Conservation (phyloP, 495 filamentous ascomycete species). For the Rhypophila decipiens region DNA sequence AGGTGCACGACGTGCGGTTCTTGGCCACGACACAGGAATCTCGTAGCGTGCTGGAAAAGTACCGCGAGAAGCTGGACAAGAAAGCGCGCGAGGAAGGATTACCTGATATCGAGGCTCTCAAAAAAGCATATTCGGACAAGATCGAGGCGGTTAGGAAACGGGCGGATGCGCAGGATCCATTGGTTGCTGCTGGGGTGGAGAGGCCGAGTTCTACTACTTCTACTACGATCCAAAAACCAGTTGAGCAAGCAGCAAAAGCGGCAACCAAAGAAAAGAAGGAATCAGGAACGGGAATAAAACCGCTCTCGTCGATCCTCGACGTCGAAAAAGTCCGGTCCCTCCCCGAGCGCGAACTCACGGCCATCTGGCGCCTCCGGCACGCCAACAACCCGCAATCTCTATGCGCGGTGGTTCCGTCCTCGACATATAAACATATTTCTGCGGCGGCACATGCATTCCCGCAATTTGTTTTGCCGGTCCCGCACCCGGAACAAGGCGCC, state of each 20-base stretch:
- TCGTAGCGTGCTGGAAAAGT: conserved; percentile 70
- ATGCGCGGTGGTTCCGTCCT: conserved; percentile 69
- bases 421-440: conserved; percentile 64
- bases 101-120: conserved; percentile 65
- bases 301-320: conserved; percentile 77
- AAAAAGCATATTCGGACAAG: conserved; percentile 74
- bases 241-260: background rate
- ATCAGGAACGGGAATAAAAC: conserved; percentile 54
- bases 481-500: conserved; percentile 57
- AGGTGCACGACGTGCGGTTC: conserved; percentile 88
- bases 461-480: conserved; percentile 86
- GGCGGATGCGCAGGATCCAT: conserved; percentile 35
- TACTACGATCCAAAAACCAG: conserved; percentile 3
- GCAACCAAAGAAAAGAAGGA: conserved; percentile 9
- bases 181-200: conserved; percentile 36
- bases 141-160: conserved; percentile 60
- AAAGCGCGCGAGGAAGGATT: conserved; percentile 81
- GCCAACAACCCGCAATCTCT: conserved; percentile 61
- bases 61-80: conserved; percentile 73
- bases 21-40: conserved; percentile 54
- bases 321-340: conserved; percentile 66
- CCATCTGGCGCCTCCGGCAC: conserved; percentile 89
- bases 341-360: conserved; percentile 74
- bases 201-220: background rate
- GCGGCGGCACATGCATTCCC: conserved; percentile 64